Conservation (phyloP, 2,329 filamentous ascomycete species). For the Colletotrichum tropicale region DNA sequence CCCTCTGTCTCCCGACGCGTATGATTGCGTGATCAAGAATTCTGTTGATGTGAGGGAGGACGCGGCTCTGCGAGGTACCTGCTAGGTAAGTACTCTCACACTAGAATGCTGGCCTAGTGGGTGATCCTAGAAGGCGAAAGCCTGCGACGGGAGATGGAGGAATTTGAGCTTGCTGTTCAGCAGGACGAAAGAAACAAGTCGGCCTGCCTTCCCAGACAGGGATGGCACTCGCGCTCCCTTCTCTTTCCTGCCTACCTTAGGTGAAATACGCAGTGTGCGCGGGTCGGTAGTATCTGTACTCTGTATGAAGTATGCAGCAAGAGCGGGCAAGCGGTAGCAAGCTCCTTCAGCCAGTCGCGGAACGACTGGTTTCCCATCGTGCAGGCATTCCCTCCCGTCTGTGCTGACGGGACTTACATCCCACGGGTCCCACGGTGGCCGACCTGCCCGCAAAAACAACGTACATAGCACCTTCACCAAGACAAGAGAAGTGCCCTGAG, state of each 20-base stretch:
- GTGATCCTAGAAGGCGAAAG: not conserved
- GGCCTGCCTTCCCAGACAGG: not conserved
- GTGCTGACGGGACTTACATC: not conserved
- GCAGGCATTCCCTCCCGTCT: not conserved
- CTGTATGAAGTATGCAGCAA: not conserved
- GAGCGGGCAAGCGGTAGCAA: not conserved
- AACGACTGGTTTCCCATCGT: not conserved
- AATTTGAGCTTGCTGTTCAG: not conserved
- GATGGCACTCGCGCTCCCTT: not conserved
- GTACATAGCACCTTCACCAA: not conserved
- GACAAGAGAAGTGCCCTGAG: not conserved
- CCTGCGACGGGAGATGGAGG: not conserved
- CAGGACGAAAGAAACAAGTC: not conserved
- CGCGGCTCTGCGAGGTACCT: not conserved
- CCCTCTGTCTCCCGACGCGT: not conserved
- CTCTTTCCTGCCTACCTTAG: not conserved
- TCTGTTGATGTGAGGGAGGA: not conserved
- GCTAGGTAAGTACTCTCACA: not conserved
- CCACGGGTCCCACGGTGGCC: not conserved
- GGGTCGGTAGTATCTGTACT: not conserved
- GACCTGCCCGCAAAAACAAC: not conserved
- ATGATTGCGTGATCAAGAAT: not conserved
- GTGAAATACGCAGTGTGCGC: not conserved
- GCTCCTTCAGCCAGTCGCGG: not conserved
- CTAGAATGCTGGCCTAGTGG: not conserved